phyloP scores from a whole-genome alignment of 2,329 filamentous ascomycete genomes.

The Calonectria crousiana region DNA sequence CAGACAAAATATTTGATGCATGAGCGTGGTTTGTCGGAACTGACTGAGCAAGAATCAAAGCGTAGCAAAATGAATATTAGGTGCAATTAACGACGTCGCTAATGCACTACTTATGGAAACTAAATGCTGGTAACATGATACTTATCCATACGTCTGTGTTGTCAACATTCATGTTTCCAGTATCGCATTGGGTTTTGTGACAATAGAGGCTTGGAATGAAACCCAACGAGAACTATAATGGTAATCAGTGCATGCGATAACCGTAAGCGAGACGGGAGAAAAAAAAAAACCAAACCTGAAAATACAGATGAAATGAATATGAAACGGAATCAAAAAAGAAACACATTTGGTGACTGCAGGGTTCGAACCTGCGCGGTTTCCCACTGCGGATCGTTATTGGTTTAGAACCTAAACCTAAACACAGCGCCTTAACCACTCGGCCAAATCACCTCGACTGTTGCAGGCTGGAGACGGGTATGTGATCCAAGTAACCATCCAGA shows the following conservation, averaged over 20 bases:
- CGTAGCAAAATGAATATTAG: not conserved
- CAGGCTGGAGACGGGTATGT: not conserved
- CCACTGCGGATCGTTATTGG: constrained; percentile 53
- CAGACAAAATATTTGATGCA: not conserved
- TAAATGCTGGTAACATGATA: not conserved
- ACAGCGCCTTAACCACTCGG: constrained; percentile 70
- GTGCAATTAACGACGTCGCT: not conserved
- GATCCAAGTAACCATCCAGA: not conserved
- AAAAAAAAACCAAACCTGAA: not conserved
- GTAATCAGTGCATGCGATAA: not conserved
- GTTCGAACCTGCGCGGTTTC: constrained; percentile 65
- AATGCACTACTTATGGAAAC: not conserved
- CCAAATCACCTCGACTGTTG: constrained; percentile 54
- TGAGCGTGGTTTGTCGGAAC: not conserved
- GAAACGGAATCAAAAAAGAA: constrained; percentile 31
- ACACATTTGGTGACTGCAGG: constrained; percentile 53
- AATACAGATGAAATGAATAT: not conserved
- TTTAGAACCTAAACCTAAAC: constrained; percentile 56
- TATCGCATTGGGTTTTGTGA: not conserved
- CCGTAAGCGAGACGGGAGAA: not conserved
- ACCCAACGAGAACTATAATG: not conserved
- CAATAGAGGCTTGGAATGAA: not conserved
- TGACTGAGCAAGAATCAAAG: not conserved
- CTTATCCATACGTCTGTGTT: not conserved
- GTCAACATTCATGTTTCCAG: not conserved